Evolutionary conservation across 78 protist species (phyloP), one percentile per base, ranked within the genome.

Genomic region (Dictyostelium firmibasis): DNA sequence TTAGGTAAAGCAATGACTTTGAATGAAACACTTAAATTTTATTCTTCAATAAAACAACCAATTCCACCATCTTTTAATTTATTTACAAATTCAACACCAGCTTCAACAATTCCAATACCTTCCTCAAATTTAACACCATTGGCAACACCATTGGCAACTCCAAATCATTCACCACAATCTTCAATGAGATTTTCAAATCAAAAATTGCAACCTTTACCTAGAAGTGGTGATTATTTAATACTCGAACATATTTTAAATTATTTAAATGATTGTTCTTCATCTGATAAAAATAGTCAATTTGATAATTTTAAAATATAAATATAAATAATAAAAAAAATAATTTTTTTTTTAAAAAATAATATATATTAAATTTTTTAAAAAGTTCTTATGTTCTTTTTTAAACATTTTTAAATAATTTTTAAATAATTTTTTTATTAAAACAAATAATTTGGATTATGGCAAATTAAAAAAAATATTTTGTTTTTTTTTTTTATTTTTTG

Each of bases 1-100:
- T 81, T 89, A 70, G n/a, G 47, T 11, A 89, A 89, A 53, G 35
- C 94, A 3, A 18, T 89, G 41, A 64, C 57, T 4, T 89, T 79
- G 31, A 44, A 78, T 35, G 94, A 89, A 50, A 89, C 94, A 20
- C 20, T 78, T 4, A 43, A 29, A 69, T 75, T 53, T 18, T 89
- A 89, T 69, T 4, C 50, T 67, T n/a, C 38, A 25, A 41, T 84
- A 11, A 84, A 84, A 67, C 89, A 84, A 84, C 89, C 89, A 23
- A 67, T 84, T 25, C 89, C 89, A 31, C 27, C 81, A 2, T 47
- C 60, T 25, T 60, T 84, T 35, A 67, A 84, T 84, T 7, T 67
- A 10, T 84, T 84, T 41, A 35, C 13, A 5, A 67, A 67, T 13
- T 60, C 57, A 18, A 35, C 79, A n/a, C 43, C 77, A 35, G 13